Conservation (phyloP, 1,139 yeast species). For the Protomyces pachydermus region DNA sequence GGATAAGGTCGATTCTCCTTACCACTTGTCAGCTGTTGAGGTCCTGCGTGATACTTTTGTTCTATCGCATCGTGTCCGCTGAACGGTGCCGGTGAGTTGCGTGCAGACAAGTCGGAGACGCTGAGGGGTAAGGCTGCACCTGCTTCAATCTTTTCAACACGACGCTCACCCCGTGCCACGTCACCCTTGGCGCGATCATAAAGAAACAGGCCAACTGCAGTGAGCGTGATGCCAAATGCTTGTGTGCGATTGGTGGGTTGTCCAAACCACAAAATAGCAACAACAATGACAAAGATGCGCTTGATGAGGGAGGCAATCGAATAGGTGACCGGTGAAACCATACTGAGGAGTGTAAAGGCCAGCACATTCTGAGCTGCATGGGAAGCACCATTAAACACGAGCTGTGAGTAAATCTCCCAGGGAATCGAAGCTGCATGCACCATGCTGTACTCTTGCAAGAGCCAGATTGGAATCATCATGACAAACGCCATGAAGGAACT, state of each 20-base stretch:
- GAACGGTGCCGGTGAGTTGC: neutral
- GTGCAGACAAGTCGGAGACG: neutral
- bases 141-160: slow-evolving; percentile 22
- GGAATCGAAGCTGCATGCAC: slow-evolving; percentile 29
- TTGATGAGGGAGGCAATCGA: slow-evolving; percentile 85
- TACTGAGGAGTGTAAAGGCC: slow-evolving; percentile 84
- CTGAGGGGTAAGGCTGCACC: slow-evolving; percentile 11
- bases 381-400: slow-evolving; percentile 54
- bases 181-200: slow-evolving; percentile 33
- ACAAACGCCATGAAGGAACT: slow-evolving; percentile 77
- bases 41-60: neutral
- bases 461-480: slow-evolving; percentile 72
- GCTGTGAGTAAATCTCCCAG: slow-evolving; percentile 5
- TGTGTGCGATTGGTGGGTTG: slow-evolving; percentile 52
- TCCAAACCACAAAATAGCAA: slow-evolving; percentile 73
- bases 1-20: neutral
- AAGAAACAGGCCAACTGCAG: slow-evolving; percentile 41
- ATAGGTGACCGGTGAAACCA: slow-evolving; percentile 81
- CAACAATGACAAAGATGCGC: slow-evolving; percentile 75
- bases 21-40: neutral
- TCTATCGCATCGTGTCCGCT: neutral
- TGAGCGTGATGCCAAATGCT: slow-evolving; percentile 63
- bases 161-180: slow-evolving; percentile 25
- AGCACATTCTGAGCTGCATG: slow-evolving; percentile 82
- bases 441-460: slow-evolving; percentile 54